Evolutionary conservation across 1,139 yeast genomes (phyloP).

Genomic region (Candida dubliniensis): DNA sequence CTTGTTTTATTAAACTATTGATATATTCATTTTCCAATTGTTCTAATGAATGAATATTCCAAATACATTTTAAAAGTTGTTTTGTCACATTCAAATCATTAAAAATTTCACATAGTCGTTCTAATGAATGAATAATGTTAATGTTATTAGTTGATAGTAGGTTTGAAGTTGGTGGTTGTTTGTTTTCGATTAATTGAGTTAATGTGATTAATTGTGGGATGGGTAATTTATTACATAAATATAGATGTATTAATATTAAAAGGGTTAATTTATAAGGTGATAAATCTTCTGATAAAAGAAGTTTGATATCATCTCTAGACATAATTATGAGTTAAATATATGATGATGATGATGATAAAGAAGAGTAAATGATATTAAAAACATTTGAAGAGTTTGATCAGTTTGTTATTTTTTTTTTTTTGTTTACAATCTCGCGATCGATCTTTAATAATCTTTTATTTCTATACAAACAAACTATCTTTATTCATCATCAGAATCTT

Average conservation of each 20-base stretch:
- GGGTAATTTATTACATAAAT: slow-evolving; percentile 3
- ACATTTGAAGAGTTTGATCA: too few species aligned
- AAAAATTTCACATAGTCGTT: slow-evolving; percentile 4
- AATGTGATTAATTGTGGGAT: slow-evolving; percentile 6
- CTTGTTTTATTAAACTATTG: slow-evolving; percentile 5
- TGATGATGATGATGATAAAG: too few species aligned
- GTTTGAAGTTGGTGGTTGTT: slow-evolving; percentile 1
- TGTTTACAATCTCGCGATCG: neutral
- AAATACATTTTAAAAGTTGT: slow-evolving; percentile 19
- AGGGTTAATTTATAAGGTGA: slow-evolving; percentile 5
- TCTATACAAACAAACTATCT: neutral
- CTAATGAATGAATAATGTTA: slow-evolving; percentile 5
- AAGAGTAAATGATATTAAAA: too few species aligned
- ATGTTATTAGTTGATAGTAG: neutral
- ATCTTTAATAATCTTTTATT: neutral
- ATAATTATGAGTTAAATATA: too few species aligned
- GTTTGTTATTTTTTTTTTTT: neutral
- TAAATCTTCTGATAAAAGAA: slow-evolving; percentile 4
- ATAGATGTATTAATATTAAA: slow-evolving; percentile 2
- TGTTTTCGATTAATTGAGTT: slow-evolving; percentile 10
- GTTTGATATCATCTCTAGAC: slow-evolving; percentile 1
- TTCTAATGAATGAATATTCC: slow-evolving; percentile 40
- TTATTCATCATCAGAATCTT: slow-evolving; percentile 12
- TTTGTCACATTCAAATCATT: slow-evolving; percentile 2
- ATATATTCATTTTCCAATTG: slow-evolving; percentile 24